Base-by-base conservation (phyloP, 208 protist genomes). In the Phytomonas sp. region DNA sequence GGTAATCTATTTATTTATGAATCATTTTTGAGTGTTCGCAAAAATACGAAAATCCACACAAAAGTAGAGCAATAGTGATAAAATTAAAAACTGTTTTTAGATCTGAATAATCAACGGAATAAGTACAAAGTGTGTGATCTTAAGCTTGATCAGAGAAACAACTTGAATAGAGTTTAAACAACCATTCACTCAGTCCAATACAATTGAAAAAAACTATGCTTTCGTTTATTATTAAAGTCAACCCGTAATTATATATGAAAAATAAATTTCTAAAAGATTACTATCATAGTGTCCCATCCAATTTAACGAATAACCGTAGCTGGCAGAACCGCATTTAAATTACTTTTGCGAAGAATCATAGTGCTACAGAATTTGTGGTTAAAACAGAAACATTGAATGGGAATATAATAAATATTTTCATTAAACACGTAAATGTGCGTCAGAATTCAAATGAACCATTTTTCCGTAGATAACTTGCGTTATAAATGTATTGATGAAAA, bases 181-280 rank as follows among this genome's bases (percentile, higher is more conserved):
- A n/a, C 19, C 59, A 65, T 60, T n/a, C 1, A 65, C 19, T 26
- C 4, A 56, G 5, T 65, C 59, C 23, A 65, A 6, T 6, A 26
- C 19, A 37, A 65, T 49, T 65, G 23, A 60, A 65, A 36, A n/a
- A 23, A 52, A 11, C 59, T 65, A 65, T 65, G 59, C 33, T 23
- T 37, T 60, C 19, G 11, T 49, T 49, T n/a, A 12, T n/a, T 14
- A 6, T 26, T 23, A 60, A 60, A 23, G 4, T 12, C 19, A 1
- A n/a, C 19, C 61, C 33, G 0, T 65, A 5, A 14, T 56, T 45
- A 33, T 23, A 71, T 19, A 34, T 12, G 2, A 31, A 16, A 66
- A 45, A 66, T 52, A 49, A 33, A 67, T 23, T 37, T 37, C 8
- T 11, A 74, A 40, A 64, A 71, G 45, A 10, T 33, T 56, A 74